These are phyloP conservation scores for Suhomyces anneliseae DNA, from an alignment of 1,139 yeast species.

Conservation along the genomic window DNA sequence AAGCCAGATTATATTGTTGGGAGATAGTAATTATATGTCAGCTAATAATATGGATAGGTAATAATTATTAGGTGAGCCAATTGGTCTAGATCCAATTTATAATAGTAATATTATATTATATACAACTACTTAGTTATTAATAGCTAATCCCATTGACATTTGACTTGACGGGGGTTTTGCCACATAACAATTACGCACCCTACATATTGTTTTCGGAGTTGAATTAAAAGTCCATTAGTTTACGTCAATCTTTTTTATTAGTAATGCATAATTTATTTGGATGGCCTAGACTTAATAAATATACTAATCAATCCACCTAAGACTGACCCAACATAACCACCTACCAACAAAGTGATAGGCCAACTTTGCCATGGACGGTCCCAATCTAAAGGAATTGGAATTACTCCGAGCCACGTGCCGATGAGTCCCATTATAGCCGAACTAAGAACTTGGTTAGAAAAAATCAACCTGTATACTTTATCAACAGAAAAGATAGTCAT, in stretches of 20 bases:
- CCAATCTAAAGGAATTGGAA: conserved; percentile 96
- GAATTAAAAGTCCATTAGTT: background rate
- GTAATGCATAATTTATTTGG: background rate
- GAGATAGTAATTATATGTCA: background rate
- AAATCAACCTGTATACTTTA: conserved; percentile 23
- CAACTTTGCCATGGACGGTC: conserved; percentile 96
- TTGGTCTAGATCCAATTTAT: no score
- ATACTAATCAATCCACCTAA: conserved; percentile 45
- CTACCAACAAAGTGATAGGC: conserved; percentile 91
- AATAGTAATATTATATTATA: no score
- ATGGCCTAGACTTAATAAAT: background rate
- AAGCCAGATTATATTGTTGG: background rate
- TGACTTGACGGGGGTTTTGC: background rate
- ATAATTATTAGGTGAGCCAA: no score
- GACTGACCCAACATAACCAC: conserved; percentile 72
- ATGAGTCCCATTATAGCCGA: conserved; percentile 52
- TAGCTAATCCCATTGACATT: background rate
- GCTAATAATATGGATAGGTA: no score
- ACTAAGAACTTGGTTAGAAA: conserved; percentile 39
- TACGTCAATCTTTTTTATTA: no score
- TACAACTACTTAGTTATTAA: no score
- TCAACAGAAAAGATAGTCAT: conserved; percentile 24
- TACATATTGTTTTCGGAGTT: background rate
- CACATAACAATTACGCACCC: background rate
- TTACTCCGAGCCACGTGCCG: conserved; percentile 91